These are phyloP conservation scores for Odontarrhena argentea DNA, from an alignment of 345 rosid species.

Conservation along the genomic window DNA sequence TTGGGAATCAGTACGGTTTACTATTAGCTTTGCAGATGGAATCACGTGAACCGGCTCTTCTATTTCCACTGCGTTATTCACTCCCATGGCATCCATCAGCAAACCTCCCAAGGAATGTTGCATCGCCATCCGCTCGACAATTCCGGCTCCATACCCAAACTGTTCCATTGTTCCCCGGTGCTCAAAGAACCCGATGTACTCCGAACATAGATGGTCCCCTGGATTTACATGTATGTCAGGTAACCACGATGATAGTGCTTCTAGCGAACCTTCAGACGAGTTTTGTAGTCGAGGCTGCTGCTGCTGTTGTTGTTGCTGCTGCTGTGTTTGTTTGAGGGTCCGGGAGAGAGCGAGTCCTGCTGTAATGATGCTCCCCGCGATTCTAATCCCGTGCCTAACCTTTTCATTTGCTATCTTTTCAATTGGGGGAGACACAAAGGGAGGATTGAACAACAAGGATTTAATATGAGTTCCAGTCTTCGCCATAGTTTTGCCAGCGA, in stretches of 20 bases:
- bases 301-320: conserved; percentile 35
- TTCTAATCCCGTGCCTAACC: conserved; percentile 62
- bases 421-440: conserved; percentile 71
- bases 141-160: conserved; percentile 69
- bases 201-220: conserved; percentile 72
- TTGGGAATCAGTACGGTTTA: conserved; percentile 48
- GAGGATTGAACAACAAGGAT: conserved; percentile 79
- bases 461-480: conserved; percentile 54
- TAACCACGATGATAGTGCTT: conserved; percentile 57
- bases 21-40: conserved; percentile 70
- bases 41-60: conserved; percentile 76
- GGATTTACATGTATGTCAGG: conserved; percentile 70
- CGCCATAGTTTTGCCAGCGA: conserved; percentile 78
- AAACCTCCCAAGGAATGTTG: conserved; percentile 71
- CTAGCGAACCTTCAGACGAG: conserved; percentile 49
- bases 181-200: conserved; percentile 80
- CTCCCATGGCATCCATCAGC: conserved; percentile 60
- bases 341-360: conserved; percentile 72
- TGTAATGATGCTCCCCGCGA: conserved; percentile 67
- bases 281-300: conserved; percentile 16
- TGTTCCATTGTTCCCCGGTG: conserved; percentile 87
- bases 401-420: conserved; percentile 65
- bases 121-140: conserved; percentile 71
- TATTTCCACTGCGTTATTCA: conserved; percentile 48
- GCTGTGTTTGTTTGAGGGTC: conserved; percentile 36